phyloP scores from a whole-genome alignment of 2,329 filamentous ascomycete genomes.

The Aspergillus ruber region DNA sequence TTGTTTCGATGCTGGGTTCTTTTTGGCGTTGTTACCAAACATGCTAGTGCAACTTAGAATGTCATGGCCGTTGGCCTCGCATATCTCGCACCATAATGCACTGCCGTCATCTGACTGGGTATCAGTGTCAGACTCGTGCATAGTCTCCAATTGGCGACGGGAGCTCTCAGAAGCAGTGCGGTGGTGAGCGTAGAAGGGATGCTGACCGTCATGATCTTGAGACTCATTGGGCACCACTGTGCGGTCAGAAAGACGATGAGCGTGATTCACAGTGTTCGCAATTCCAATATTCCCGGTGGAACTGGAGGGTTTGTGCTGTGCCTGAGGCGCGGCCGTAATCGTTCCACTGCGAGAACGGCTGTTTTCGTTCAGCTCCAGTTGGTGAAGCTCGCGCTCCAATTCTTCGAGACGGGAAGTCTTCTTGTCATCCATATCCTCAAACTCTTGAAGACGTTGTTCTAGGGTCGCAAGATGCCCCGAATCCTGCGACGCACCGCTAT shows the following conservation, averaged over 20 bases:
- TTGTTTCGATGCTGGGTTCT: conserved; percentile 8
- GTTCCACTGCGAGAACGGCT: conserved; percentile 31
- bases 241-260: conserved; percentile 37
- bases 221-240: conserved; percentile 38
- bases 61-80: conserved; percentile 84
- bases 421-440: conserved; percentile 65
- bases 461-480: conserved; percentile 57
- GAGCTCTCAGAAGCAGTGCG: conserved; percentile 22
- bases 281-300: conserved; percentile 21
- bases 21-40: conserved; percentile 48
- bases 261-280: conserved; percentile 23
- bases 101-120: conserved; percentile 63
- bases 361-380: conserved; percentile 23
- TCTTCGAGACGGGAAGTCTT: conserved; percentile 75
- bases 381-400: conserved; percentile 69
- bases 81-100: conserved; percentile 88
- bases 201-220: conserved; percentile 26
- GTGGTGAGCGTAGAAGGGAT: conserved; percentile 20
- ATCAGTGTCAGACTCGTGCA: conserved; percentile 35
- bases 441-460: conserved; percentile 72
- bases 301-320: conserved; percentile 27
- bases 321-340: conserved; percentile 25
- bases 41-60: conserved; percentile 92
- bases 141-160: conserved; percentile 29
- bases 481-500: conserved; percentile 29